Percentiles rank a stretch among this genome's conserved stretches.
Evolutionary conservation across 768 basidiomycete species (phyloP).

Genomic region (Boletus rufocinnamomeus): DNA sequence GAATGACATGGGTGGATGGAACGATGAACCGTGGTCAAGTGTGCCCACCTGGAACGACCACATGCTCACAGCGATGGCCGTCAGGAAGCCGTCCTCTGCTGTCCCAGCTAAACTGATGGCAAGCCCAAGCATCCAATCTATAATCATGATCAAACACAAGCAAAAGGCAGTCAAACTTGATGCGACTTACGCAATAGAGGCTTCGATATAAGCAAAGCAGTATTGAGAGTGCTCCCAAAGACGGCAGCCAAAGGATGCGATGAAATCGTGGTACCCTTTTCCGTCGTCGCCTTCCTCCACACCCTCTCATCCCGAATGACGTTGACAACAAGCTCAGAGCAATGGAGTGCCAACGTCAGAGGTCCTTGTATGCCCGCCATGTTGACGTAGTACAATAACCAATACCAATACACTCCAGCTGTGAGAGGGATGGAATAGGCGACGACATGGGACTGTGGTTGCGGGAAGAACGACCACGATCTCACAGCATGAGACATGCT

Average conservation of each 20-base stretch:
- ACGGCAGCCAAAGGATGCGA: constrained; percentile 25
- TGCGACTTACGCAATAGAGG: constrained; percentile 31
- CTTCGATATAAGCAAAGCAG: constrained; percentile 22
- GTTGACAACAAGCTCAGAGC: constrained; percentile 31
- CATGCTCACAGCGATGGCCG: constrained; percentile 26
- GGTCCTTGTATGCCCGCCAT: constrained; percentile 32
- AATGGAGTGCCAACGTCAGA: constrained; percentile 32
- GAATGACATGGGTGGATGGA: neutral
- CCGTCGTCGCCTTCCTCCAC: constrained; percentile 28
- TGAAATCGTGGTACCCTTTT: constrained; percentile 18
- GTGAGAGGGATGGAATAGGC: constrained; percentile 27
- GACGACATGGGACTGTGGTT: constrained; percentile 17
- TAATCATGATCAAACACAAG: neutral
- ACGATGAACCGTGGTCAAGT: neutral
- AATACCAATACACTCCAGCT: constrained; percentile 22
- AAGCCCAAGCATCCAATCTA: constrained; percentile 38
- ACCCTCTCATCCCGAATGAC: constrained; percentile 31
- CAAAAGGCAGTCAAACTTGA: neutral
- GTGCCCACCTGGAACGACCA: constrained; percentile 27
- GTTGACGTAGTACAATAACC: constrained; percentile 29
- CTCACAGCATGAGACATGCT: neutral
- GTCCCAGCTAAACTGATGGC: constrained; percentile 22
- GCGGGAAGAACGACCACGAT: constrained; percentile 34
- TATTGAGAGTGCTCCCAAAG: constrained; percentile 22
- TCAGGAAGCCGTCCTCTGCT: constrained; percentile 14